Percentiles rank a stretch among this genome's conserved stretches.
Conservation (phyloP, 192 early-diverging fungal genomes). For the Backusella luteola region DNA sequence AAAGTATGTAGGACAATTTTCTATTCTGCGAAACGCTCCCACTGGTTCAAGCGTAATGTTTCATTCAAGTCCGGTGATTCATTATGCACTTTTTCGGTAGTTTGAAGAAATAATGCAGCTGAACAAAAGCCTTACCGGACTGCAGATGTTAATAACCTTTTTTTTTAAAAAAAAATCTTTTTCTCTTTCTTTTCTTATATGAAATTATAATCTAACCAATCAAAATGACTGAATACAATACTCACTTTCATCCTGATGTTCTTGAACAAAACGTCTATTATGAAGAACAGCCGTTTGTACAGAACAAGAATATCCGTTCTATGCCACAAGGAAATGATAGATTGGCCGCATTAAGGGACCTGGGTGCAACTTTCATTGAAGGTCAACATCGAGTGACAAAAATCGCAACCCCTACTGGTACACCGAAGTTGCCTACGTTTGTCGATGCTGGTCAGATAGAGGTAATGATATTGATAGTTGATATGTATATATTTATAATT, state of each 20-base stretch:
- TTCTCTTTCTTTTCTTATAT: not conserved
- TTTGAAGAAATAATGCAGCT: not conserved
- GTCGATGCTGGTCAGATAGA: conserved; percentile 19
- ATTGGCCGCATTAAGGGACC: conserved; percentile 21
- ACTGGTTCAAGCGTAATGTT: not conserved
- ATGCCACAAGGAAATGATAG: conserved; percentile 27
- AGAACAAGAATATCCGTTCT: conserved; percentile 8
- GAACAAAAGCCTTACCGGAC: not conserved
- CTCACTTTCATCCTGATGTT: conserved; percentile 3
- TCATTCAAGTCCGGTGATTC: conserved; percentile 8
- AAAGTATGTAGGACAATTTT: not conserved
- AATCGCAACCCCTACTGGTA: conserved; percentile 33
- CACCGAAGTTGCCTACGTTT: conserved; percentile 23
- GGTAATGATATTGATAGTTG: not conserved
- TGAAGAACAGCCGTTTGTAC: not conserved
- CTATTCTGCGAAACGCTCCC: conserved; percentile 4
- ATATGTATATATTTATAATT: not conserved
- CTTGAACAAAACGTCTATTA: not conserved
- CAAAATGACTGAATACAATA: not conserved
- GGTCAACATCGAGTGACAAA: conserved; percentile 30
- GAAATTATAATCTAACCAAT: conserved; percentile 16
- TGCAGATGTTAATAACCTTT: not conserved
- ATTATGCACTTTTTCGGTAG: not conserved
- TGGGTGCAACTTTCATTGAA: conserved; percentile 32
- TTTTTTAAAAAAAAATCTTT: not conserved